Base-by-base conservation (phyloP, 768 basidiomycete genomes). In the Russula vinacea region DNA sequence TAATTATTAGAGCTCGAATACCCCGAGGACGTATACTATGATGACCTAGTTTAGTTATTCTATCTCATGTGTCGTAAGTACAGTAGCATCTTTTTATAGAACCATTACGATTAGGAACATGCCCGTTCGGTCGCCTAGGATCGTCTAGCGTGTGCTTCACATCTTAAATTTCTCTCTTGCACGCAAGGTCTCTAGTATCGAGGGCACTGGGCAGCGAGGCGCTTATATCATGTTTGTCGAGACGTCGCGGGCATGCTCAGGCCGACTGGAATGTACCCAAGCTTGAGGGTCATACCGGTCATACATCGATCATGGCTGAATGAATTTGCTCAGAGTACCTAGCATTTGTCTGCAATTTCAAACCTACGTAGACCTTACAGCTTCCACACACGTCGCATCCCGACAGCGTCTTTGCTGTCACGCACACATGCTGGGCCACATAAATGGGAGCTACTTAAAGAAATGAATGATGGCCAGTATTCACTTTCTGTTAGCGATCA, bases 1-100 rank as follows among this genome's bases (percentile, higher is more conserved):
- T n/a, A n/a, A 11, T 42, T 16, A 40, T 59, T 51, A 47, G 13
- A 32, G 24, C 53, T 51, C 7, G 40, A 37, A 19, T 39, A 6
- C 33, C 44, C 51, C 35, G 56, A 51, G 44, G 13, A 50, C 24
- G 33, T 35, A 44, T 39, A 26, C 6, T 42, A 42, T 60, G 24
- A 64, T 55, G 63, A 35, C 45, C 19, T 19, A 19, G 54, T 29
- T 26, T 62, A 42, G 24, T 60, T 24, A n/a, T 42, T 37, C 50
- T 40, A 57, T 32, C 16, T 37, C 13, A n/a, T 19, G 49, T 59
- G 44, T 52, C 37, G 39, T 50, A 24, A 29, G 26, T 60, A 45
- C 11, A 50, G 22, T 37, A 49, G 26, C 32, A 32, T 40, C 42
- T 45, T 60, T 47, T 57, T 49, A 54, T 49, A 40, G 39, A 64